These are phyloP conservation scores for Jaenimonas drosophilae DNA, from an alignment of 208 protist genomes.

Conservation along the genomic window DNA sequence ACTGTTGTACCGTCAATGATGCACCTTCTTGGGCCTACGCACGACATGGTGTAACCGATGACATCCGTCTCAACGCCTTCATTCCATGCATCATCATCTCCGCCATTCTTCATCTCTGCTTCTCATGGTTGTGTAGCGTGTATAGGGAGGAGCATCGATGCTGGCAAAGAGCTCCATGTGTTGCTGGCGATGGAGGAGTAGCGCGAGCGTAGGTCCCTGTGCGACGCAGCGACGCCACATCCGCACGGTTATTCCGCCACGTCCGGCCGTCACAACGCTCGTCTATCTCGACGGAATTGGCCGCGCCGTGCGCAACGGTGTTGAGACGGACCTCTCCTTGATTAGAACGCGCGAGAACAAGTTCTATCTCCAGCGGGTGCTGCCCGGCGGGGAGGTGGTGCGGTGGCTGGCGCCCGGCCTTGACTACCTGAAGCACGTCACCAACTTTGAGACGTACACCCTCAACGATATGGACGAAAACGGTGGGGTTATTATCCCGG, in stretches of 20 bases:
- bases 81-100: no score
- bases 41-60: no score
- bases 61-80: no score
- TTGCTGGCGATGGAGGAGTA: background rate
- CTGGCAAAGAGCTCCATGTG: background rate
- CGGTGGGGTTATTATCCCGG: conserved; percentile 69
- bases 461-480: conserved; percentile 85
- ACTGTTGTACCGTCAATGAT: no score
- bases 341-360: conserved; percentile 86
- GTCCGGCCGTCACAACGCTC: conserved; percentile 74
- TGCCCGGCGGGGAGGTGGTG: conserved; percentile 66
- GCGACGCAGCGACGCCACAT: conserved; percentile 17
- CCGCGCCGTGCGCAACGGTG: conserved; percentile 34
- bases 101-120: no score
- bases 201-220: background rate
- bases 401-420: conserved; percentile 75
- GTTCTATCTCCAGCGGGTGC: conserved; percentile 85
- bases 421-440: conserved; percentile 73
- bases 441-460: conserved; percentile 83
- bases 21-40: no score
- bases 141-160: no score
- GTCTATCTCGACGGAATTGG: conserved; percentile 65
- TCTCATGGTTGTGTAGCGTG: no score
- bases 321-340: conserved; percentile 66
- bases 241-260: conserved; percentile 73